A percentile compares a stretch with the other conserved stretches of the same genome.
Conservation (phyloP, 78 protist genomes). For the Dictyostelium purpureum region DNA sequence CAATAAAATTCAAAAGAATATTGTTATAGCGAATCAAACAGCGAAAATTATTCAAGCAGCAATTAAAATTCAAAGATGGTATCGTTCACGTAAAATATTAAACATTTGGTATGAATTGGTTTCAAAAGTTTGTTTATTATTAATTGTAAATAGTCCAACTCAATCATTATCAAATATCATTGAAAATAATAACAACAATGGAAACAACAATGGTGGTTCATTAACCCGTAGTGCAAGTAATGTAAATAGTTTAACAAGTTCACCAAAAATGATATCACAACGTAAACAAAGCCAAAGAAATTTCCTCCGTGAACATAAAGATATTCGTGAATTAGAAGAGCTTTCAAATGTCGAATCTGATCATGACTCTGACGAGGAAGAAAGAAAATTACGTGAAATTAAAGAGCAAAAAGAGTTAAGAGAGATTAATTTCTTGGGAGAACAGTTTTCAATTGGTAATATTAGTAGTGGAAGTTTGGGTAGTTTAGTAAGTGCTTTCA, state of each 20-base stretch:
- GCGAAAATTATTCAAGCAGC: conserved; percentile 9
- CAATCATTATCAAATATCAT: neutral
- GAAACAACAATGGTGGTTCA: neutral
- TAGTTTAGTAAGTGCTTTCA: too few species aligned
- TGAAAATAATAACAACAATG: neutral
- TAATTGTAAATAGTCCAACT: neutral
- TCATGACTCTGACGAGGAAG: neutral
- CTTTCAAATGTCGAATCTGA: neutral
- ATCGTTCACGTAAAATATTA: neutral
- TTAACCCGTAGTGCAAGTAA: neutral
- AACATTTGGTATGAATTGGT: conserved; percentile 24
- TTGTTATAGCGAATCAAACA: neutral
- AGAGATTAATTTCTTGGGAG: conserved; percentile 6
- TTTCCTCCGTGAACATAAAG: neutral
- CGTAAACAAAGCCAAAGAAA: neutral
- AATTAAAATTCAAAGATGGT: conserved; percentile 48
- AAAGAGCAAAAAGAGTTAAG: neutral
- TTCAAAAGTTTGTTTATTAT: conserved; percentile 9
- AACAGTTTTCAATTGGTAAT: too few species aligned
- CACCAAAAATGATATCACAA: neutral
- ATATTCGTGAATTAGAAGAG: neutral
- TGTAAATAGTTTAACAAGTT: neutral
- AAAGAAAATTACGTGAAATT: neutral
- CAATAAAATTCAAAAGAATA: neutral
- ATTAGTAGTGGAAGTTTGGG: too few species aligned